These are phyloP conservation scores for Mycena leptocephala DNA, from an alignment of 768 basidiomycete species.

Conservation along the genomic window DNA sequence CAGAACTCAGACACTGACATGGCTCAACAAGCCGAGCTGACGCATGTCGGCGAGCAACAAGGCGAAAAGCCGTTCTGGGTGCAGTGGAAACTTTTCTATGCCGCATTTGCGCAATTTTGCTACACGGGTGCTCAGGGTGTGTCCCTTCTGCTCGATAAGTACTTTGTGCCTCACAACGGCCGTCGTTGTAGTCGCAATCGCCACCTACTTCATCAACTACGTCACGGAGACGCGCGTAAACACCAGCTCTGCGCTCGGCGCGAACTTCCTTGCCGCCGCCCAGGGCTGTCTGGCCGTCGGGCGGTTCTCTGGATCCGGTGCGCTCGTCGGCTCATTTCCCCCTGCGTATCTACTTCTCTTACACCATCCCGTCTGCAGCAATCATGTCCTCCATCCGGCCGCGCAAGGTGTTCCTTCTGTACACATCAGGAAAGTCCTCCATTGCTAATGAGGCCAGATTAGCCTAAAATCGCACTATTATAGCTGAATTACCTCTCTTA, in stretches of 20 bases:
- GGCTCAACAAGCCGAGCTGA: conserved; percentile 52
- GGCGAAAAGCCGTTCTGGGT: conserved; percentile 47
- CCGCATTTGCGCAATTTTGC: conserved; percentile 52
- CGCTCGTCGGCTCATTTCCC: conserved; percentile 8
- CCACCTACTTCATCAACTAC: conserved; percentile 54
- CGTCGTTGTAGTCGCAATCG: conserved; percentile 46
- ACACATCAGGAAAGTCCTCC: too few relatives aligned
- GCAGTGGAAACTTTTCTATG: conserved; percentile 50
- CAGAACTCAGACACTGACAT: conserved; percentile 48
- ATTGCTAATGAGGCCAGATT: too few relatives aligned
- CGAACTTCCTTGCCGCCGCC: conserved; percentile 50
- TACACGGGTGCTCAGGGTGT: conserved; percentile 52
- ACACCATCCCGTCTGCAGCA: conserved; percentile 31
- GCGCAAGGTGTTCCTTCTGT: conserved; percentile 48
- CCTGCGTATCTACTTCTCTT: neutral
- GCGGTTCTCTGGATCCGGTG: conserved; percentile 50
- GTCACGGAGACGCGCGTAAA: conserved; percentile 45
- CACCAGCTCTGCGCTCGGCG: conserved; percentile 43
- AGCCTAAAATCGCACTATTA: too few relatives aligned
- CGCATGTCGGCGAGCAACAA: conserved; percentile 46
- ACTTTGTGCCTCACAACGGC: neutral
- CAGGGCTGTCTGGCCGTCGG: conserved; percentile 53
- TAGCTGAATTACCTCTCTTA: too few relatives aligned
- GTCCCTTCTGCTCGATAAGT: too few relatives aligned
- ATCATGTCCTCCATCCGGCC: conserved; percentile 49